A percentile compares a stretch with the other conserved stretches of the same genome.
These are phyloP conservation scores for Elaeis oleifera DNA, from an alignment of 202 grass and related monocot genomes.

Conservation along the genomic window DNA sequence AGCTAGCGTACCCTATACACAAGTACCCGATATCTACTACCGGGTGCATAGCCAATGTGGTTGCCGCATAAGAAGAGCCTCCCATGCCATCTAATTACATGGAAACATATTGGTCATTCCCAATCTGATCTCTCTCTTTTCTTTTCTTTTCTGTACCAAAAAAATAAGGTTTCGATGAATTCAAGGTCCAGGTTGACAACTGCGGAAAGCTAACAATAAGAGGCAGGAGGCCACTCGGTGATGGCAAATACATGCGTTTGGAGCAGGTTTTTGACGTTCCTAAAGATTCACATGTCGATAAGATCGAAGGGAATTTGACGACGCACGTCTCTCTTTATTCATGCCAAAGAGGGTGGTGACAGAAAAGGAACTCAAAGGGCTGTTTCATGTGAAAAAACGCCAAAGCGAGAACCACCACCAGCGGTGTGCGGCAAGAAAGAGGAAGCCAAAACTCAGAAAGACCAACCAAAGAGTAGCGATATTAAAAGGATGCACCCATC, in stretches of 20 bases:
- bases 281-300: slow-evolving; percentile 29
- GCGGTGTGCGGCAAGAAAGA: no score
- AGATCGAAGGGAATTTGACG: slow-evolving; percentile 39
- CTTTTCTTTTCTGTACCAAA: neutral
- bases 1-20: no score
- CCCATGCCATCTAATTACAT: neutral
- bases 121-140: no score
- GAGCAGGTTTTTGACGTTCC: slow-evolving; percentile 45
- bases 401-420: no score
- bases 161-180: slow-evolving; percentile 42
- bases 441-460: no score
- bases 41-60: no score
- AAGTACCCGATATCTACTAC: no score
- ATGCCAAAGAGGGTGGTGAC: slow-evolving; percentile 35
- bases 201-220: slow-evolving; percentile 35
- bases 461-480: no score
- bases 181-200: slow-evolving; percentile 39
- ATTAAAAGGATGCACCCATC: no score
- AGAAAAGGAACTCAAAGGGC: neutral
- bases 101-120: no score
- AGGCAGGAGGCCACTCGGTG: slow-evolving; percentile 14
- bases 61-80: no score
- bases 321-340: slow-evolving; percentile 31
- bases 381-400: neutral
- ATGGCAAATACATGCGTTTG: slow-evolving; percentile 6